phyloP scores from a whole-genome alignment of 768 basidiomycete genomes.

The Erythrobasidium yunnanense region DNA sequence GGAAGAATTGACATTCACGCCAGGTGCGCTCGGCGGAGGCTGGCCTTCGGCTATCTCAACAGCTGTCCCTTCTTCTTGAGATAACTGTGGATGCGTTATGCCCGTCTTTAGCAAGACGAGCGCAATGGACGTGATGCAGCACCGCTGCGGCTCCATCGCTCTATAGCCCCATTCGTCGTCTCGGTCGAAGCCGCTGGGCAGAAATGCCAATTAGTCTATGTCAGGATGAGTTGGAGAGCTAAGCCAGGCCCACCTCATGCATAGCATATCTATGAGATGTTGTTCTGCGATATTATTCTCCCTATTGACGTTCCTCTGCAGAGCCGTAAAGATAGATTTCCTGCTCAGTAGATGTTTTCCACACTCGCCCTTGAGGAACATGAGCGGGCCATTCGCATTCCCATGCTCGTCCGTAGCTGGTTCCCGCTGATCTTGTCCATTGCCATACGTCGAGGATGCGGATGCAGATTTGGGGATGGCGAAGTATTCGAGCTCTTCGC shows the following conservation, averaged over 20 bases:
- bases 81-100: slow-evolving; percentile 58
- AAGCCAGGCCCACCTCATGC: slow-evolving; percentile 73
- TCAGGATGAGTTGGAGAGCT: background rate
- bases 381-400: slow-evolving; percentile 62
- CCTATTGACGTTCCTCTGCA: slow-evolving; percentile 97
- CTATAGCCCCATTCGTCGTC: slow-evolving; percentile 99
- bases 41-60: background rate
- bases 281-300: slow-evolving; percentile 98
- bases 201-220: slow-evolving; percentile 6
- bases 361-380: slow-evolving; percentile 72
- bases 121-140: slow-evolving; percentile 96
- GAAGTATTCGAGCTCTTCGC: slow-evolving; percentile 97
- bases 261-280: slow-evolving; percentile 98
- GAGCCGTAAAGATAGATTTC: slow-evolving; percentile 86
- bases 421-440: slow-evolving; percentile 45
- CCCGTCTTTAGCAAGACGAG: slow-evolving; percentile 95
- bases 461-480: slow-evolving; percentile 65
- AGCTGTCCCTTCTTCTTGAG: slow-evolving; percentile 3
- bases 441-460: slow-evolving; percentile 29
- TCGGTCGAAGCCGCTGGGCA: slow-evolving; percentile 76
- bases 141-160: slow-evolving; percentile 85
- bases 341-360: slow-evolving; percentile 80
- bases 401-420: slow-evolving; percentile 61
- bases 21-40: slow-evolving; percentile 36
- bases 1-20: slow-evolving; percentile 70